Percentiles rank a stretch among this genome's conserved stretches.
phyloP scores from a whole-genome alignment of 2,329 filamentous ascomycete genomes.

The Karstenula rhodostoma region DNA sequence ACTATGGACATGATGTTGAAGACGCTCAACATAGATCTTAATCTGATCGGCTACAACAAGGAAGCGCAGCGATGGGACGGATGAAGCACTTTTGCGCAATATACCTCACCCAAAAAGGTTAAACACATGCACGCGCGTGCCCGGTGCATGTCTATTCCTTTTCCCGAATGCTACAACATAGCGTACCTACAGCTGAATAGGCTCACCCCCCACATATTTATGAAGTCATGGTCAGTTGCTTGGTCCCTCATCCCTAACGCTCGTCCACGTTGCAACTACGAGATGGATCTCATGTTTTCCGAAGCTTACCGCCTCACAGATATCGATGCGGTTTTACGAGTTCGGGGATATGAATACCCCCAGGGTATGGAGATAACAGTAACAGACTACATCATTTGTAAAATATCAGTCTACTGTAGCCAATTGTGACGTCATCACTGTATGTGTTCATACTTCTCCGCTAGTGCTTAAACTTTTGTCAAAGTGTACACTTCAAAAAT shows the following conservation, averaged over 20 bases:
- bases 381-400: neutral
- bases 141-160: neutral
- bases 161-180: neutral
- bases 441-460: neutral
- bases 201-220: neutral
- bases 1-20: conserved; percentile 76
- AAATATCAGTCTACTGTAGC: neutral
- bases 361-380: neutral
- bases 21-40: conserved; percentile 68
- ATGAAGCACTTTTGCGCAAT: conserved; percentile 40
- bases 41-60: conserved; percentile 70
- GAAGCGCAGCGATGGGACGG: conserved; percentile 65
- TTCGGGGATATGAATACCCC: neutral
- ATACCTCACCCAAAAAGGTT: neutral
- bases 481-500: neutral
- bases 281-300: neutral
- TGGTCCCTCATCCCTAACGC: neutral
- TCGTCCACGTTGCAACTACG: neutral
- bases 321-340: neutral
- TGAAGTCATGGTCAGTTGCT: neutral
- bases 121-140: neutral
- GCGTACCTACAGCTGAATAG: neutral
- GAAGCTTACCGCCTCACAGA: neutral
- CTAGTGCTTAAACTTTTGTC: neutral
- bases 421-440: conserved; percentile 12